phyloP scores from a whole-genome alignment of 345 rosid species.

The Gossypium thurberi region DNA sequence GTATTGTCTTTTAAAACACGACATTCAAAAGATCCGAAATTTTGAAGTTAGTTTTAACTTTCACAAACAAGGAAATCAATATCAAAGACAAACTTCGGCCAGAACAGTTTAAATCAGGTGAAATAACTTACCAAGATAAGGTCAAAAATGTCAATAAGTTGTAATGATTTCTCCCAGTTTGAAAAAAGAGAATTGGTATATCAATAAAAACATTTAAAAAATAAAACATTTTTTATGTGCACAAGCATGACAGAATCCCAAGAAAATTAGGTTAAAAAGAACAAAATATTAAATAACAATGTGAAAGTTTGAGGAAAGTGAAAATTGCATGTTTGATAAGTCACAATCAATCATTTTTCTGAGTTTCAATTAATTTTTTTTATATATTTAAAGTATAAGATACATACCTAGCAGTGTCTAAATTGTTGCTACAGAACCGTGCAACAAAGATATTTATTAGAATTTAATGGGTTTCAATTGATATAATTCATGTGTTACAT shows the following conservation, averaged over 20 bases:
- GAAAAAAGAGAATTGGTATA: constrained; percentile 17
- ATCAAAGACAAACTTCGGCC: background rate
- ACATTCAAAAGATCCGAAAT: background rate
- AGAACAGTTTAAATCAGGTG: constrained; percentile 8
- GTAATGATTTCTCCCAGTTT: constrained; percentile 91
- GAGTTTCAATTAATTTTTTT: background rate
- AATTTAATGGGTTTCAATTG: background rate
- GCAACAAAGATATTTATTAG: constrained; percentile 20
- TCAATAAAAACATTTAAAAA: background rate
- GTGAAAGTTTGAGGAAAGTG: background rate
- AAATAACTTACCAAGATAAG: constrained; percentile 48
- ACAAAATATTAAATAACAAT: background rate
- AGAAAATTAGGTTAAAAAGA: background rate
- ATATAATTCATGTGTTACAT: background rate
- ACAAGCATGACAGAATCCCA: background rate
- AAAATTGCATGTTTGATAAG: background rate
- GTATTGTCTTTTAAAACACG: background rate
- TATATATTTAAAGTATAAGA: constrained; percentile 16
- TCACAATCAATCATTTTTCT: background rate
- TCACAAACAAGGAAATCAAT: background rate
- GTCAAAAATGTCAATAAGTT: constrained; percentile 65
- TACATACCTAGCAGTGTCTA: constrained; percentile 56
- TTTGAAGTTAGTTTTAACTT: background rate
- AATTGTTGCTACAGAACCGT: constrained; percentile 53
- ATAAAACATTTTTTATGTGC: background rate